These are phyloP conservation scores for Candida succiphila DNA, from an alignment of 805 yeast genomes.

Conservation along the genomic window DNA sequence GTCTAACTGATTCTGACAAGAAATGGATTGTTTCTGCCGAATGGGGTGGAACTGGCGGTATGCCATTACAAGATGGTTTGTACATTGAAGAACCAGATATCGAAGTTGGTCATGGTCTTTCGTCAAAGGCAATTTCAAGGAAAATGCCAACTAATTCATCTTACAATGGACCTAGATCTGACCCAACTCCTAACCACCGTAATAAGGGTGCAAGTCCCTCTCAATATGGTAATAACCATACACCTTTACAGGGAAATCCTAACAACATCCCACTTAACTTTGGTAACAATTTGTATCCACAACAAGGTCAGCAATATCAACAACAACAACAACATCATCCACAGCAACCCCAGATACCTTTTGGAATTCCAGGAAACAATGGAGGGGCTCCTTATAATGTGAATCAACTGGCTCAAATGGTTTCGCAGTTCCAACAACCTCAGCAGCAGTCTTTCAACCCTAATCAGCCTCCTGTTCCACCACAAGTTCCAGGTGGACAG, in stretches of 20 bases:
- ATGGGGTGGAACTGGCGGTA: constrained; percentile 97
- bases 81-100: constrained; percentile 96
- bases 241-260: constrained; percentile 9
- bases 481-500: constrained; percentile 8
- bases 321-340: constrained; percentile 5
- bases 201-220: constrained; percentile 6
- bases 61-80: constrained; percentile 66
- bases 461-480: constrained; percentile 11
- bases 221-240: constrained; percentile 4
- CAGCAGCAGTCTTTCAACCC: too few relatives aligned
- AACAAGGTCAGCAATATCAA: constrained; percentile 9
- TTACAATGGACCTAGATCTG: constrained; percentile 77
- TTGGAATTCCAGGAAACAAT: too few relatives aligned
- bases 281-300: constrained; percentile 9
- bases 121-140: constrained; percentile 83
- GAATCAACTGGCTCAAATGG: constrained; percentile 19
- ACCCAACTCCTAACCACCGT: constrained; percentile 15
- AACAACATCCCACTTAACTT: constrained; percentile 13
- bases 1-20: constrained; percentile 90
- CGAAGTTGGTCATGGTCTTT: constrained; percentile 89
- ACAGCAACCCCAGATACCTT: constrained; percentile 4
- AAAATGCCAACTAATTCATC: constrained; percentile 89
- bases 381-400: constrained; percentile 15
- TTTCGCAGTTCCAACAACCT: constrained; percentile 19
- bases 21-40: constrained; percentile 85